Base-by-base conservation (phyloP, 2,329 filamentous ascomycete genomes). In the Ceratocystiopsis minuta region DNA sequence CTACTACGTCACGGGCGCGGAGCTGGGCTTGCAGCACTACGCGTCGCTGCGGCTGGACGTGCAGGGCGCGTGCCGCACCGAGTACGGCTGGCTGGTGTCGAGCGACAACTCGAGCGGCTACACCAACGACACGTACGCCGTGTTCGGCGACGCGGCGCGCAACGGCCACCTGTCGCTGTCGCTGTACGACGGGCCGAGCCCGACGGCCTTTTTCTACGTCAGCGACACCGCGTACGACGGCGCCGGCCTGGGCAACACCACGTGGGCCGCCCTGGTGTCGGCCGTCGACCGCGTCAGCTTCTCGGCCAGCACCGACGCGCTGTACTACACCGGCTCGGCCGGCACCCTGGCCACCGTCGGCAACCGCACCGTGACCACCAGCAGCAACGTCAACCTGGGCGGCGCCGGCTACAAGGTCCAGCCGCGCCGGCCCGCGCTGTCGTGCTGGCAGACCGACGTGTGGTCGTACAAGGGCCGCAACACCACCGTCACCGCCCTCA, bases 381-480 rank as follows among this genome's bases (percentile, higher is more conserved):
- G 38, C 13, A 33, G 24, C 28, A 10, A 14, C n/a, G 18, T 36
- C 13, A 24, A 24, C 17, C 14, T 46, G 6, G 44, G 24, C 36
- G 41, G 28, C 33, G 36, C 45, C 16, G 43, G 35, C 18, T 51
- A 51, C 39, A 35, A 41, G 17, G 53, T 55, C n/a, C 31, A 42
- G 20, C 37, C 45, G 6, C 31, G 31, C 17, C 49, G 49, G 10
- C 53, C 53, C 11, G 49, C 45, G 10, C 48, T 54, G 16, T 52
- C 50, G 13, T 54, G 52, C 42, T 54, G 52, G 54, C 43, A 56
- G 45, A 43, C 49, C 13, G 48, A 53, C 40, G 43, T 54, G 7
- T 56, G 54, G 54, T 51, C 49, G 4, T 56, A 52, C 36, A 11
- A 40, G 12, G 49, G 45, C 34, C 32, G 39, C n/a, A 53, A 46